Base-by-base conservation (phyloP, 2,329 filamentous ascomycete genomes). In the Calonectria pteridis region DNA sequence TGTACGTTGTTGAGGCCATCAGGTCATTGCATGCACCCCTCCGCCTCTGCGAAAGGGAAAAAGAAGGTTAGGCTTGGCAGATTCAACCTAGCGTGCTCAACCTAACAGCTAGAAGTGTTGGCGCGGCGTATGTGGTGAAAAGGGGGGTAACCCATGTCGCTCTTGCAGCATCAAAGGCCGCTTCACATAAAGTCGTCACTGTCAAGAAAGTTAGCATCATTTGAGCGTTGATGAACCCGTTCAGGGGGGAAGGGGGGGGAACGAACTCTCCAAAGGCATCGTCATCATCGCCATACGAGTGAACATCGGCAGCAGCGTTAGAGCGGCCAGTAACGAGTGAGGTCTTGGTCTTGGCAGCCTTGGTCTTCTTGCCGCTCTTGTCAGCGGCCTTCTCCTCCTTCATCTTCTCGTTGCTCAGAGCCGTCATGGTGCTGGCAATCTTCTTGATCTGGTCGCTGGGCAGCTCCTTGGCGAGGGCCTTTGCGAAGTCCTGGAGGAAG, bases 401-500 rank as follows among this genome's bases (percentile, higher is more conserved):
- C 93, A 98, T 93, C 90, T 98, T 98, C 91, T 98, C 97, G 84
- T 99, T 99, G 83, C 95, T 91, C 71, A 98, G 90, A 6, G 95
- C 93, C n/a, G 96, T 98, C 81, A 99, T 86, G 6, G 91, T 90
- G 84, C 94, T 97, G 16, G 95, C 92, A 77, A 98, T 91, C 90
- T 98, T 98, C 91, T 98, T 98, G 86, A 98, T 96, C 87, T 98
- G 95, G 71, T 97, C 93, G 83, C 95, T 98, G 18, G 94, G 93
- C 78, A 99, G 86, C 33, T 98, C 96, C 86, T 95, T 96, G 80
- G 93, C 91, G 55, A 98, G 90, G 82, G 95, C 92, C 89, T 98
- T 98, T 77, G 91, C 86, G 82, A 99, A 97, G 82, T 98, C 97
- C 84, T 96, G 94, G 71, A 98, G 89, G 89, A 98, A 98, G 53